These are phyloP conservation scores for Lactarius indigo DNA, from an alignment of 768 basidiomycete species.

Conservation along the genomic window DNA sequence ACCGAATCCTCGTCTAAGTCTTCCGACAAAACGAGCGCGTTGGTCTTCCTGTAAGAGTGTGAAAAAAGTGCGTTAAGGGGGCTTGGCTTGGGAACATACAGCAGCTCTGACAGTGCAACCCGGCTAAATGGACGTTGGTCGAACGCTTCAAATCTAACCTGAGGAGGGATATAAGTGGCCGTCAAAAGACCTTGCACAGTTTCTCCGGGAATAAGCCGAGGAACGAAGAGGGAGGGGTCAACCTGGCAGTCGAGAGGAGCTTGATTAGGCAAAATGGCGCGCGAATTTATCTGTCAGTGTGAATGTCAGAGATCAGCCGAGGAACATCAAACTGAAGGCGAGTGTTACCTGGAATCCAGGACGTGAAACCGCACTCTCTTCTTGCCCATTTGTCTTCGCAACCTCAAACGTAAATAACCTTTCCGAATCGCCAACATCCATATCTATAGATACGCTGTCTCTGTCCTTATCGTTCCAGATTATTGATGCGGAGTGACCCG, in stretches of 20 bases:
- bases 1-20: background rate
- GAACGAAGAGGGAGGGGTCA: background rate
- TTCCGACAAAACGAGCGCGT: background rate
- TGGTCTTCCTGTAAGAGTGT: background rate
- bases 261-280: background rate
- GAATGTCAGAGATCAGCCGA: background rate
- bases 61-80: background rate
- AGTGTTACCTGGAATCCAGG: slow-evolving; percentile 39
- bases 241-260: background rate
- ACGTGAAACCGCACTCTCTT: slow-evolving; percentile 43
- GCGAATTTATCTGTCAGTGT: slow-evolving; percentile 1
- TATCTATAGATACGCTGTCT: slow-evolving; percentile 29
- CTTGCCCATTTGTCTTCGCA: slow-evolving; percentile 50
- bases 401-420: slow-evolving; percentile 54
- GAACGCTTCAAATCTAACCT: background rate
- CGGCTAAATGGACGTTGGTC: background rate
- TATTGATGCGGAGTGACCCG: slow-evolving; percentile 42
- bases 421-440: slow-evolving; percentile 42
- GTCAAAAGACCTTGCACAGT: slow-evolving; percentile 25
- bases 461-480: slow-evolving; percentile 40
- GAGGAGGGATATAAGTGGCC: background rate
- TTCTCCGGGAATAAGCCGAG: slow-evolving; percentile 22
- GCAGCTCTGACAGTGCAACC: background rate
- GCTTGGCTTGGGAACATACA: background rate
- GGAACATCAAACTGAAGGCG: background rate